Evolutionary conservation across 202 grass and related monocot genomes (phyloP).

Genomic region (Carex sylvatica): DNA sequence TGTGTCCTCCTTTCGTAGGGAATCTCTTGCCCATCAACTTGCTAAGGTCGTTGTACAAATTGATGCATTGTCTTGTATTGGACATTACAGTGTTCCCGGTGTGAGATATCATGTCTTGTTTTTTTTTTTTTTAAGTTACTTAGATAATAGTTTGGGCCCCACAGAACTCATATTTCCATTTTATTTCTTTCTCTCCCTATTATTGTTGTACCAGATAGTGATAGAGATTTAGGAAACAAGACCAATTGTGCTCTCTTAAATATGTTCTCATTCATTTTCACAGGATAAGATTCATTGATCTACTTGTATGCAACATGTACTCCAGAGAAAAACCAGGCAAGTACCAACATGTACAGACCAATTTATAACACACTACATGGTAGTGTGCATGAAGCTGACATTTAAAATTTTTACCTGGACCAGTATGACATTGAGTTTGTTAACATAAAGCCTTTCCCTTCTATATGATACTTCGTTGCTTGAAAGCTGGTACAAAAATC

Average conservation of each 20-base stretch:
- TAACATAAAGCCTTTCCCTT: slow-evolving; percentile 93
- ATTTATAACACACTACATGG: background rate
- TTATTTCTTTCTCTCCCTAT: background rate
- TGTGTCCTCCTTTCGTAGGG: background rate
- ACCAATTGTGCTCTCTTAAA: background rate
- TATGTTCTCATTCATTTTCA: background rate
- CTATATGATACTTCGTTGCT: slow-evolving; percentile 86
- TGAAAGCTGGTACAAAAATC: slow-evolving; percentile 58
- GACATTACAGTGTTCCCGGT: background rate
- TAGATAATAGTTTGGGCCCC: background rate
- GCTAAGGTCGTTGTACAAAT: background rate
- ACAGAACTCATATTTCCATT: background rate
- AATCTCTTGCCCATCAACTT: background rate
- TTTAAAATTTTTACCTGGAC: slow-evolving; percentile 68
- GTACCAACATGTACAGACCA: background rate
- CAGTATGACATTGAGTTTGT: slow-evolving; percentile 98
- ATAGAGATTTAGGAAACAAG: background rate
- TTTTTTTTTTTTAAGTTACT: background rate
- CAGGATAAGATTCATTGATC: background rate
- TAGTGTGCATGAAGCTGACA: background rate
- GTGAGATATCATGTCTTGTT: background rate
- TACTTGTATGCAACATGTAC: background rate
- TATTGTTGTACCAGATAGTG: background rate
- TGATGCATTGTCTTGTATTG: background rate
- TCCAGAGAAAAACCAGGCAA: background rate